Evolutionary conservation across 129 eudicot genomes (phyloP).

Genomic region (Logfia minima): DNA sequence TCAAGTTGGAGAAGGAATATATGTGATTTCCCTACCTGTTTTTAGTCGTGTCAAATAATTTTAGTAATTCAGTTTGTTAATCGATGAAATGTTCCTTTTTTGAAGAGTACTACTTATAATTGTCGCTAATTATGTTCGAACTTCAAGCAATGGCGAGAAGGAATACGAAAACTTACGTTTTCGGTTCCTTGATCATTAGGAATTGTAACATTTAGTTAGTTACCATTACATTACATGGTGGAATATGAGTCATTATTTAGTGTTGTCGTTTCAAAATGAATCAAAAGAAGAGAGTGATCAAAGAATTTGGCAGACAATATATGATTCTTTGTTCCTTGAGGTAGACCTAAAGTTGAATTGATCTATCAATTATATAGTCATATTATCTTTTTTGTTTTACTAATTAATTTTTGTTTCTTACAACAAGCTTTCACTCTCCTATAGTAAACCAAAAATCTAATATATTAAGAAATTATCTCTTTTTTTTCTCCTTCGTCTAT

Average conservation of each 20-base stretch:
- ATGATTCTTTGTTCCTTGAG: constrained; percentile 29
- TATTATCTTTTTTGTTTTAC: neutral
- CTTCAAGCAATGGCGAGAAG: constrained; percentile 12
- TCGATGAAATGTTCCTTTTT: neutral
- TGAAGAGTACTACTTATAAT: neutral
- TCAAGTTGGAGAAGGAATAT: constrained; percentile 2
- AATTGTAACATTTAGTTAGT: neutral
- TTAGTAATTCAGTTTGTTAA: neutral
- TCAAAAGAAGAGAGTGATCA: constrained; percentile 22
- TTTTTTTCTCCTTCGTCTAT: too few relatives aligned
- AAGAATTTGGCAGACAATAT: constrained; percentile 41
- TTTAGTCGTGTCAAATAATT: neutral
- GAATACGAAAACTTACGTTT: neutral
- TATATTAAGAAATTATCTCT: too few relatives aligned
- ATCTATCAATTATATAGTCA: neutral
- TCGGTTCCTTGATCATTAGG: constrained; percentile 7
- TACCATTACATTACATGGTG: constrained; percentile 30
- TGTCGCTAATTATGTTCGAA: neutral
- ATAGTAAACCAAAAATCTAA: neutral
- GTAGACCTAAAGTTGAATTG: constrained; percentile 37
- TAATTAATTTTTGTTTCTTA: neutral
- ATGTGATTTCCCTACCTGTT: neutral
- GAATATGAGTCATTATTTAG: constrained; percentile 38
- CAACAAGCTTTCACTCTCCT: neutral
- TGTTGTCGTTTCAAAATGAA: constrained; percentile 42